These are phyloP conservation scores for Fusarium anguioides DNA, from an alignment of 2,329 filamentous ascomycete species.

Conservation along the genomic window DNA sequence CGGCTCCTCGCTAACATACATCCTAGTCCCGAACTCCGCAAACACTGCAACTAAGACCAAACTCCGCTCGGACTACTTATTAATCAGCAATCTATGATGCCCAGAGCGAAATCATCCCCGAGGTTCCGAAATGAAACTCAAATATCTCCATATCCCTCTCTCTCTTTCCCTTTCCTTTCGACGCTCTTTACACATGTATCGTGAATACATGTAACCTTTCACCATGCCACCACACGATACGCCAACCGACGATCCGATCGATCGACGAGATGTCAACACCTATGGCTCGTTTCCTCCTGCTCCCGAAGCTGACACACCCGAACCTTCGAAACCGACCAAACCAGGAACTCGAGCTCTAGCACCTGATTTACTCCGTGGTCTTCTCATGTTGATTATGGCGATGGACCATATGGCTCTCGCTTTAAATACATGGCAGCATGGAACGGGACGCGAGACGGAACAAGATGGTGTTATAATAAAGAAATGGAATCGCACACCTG, in stretches of 20 bases:
- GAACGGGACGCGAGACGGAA: conserved; percentile 53
- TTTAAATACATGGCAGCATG: conserved; percentile 56
- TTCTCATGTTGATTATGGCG: conserved; percentile 59
- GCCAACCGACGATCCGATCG: neutral
- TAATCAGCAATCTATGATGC: conserved; percentile 30
- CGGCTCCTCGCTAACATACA: conserved; percentile 3
- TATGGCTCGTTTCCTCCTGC: conserved; percentile 15
- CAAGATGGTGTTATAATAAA: conserved; percentile 50
- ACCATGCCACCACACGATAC: conserved; percentile 4
- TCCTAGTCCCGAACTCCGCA: conserved; percentile 11
- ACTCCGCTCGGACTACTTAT: conserved; percentile 13
- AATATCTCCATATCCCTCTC: neutral
- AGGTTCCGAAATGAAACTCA: conserved; percentile 8
- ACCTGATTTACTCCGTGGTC: conserved; percentile 58
- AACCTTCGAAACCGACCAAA: conserved; percentile 33
- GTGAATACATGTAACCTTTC: neutral
- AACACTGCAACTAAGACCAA: neutral
- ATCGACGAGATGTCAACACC: neutral
- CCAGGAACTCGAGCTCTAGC: conserved; percentile 51
- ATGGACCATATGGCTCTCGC: conserved; percentile 56
- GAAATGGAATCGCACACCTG: conserved; percentile 53
- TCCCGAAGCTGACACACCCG: neutral
- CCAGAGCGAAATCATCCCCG: conserved; percentile 28
- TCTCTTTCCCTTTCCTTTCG: neutral
- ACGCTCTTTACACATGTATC: neutral